phyloP scores from a whole-genome alignment of 2,329 filamentous ascomycete genomes.

The Blastomyces silverae region DNA sequence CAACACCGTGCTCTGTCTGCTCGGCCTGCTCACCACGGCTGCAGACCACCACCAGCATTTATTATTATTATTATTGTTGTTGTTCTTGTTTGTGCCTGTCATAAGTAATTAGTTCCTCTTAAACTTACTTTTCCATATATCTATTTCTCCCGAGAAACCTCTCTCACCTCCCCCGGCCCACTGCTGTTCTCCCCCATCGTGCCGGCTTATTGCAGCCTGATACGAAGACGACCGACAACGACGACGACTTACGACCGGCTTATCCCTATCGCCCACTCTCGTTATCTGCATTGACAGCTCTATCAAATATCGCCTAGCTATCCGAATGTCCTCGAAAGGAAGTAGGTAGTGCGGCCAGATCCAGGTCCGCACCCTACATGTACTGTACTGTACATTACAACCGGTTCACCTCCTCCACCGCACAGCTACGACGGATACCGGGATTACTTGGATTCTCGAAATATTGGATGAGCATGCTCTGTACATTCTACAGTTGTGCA shows the following conservation, averaged over 20 bases:
- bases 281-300: neutral
- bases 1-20: neutral
- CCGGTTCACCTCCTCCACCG: neutral
- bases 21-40: too few species aligned
- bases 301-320: neutral
- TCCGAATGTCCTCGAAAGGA: constrained; percentile 3
- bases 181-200: neutral
- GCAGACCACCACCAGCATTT: neutral
- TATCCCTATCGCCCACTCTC: neutral
- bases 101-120: neutral
- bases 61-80: neutral
- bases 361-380: neutral
- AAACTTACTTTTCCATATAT: neutral
- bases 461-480: constrained; percentile 1
- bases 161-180: neutral
- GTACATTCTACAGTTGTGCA: neutral
- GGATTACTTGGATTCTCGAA: neutral
- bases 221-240: neutral
- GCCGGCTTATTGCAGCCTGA: neutral
- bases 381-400: too few species aligned
- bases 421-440: neutral
- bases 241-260: neutral
- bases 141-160: too few species aligned
- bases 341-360: neutral
- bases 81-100: neutral